phyloP scores from a whole-genome alignment of 768 basidiomycete species.

The Daedaleopsis sinensis region DNA sequence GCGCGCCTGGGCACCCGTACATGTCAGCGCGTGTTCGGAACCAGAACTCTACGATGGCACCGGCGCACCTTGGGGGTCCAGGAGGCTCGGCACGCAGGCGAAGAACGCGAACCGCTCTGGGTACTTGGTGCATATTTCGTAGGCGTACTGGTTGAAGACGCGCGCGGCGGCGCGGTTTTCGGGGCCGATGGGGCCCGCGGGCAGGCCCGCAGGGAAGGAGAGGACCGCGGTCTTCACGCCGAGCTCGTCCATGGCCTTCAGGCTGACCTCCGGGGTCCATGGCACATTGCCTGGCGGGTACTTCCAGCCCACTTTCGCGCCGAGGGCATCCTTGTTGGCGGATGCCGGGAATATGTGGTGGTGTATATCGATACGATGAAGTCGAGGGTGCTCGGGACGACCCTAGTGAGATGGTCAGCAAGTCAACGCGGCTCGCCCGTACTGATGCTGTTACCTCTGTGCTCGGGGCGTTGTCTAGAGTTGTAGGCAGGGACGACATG shows the following conservation, averaged over 20 bases:
- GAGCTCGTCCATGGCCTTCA: constrained; percentile 64
- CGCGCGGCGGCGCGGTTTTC: constrained; percentile 46
- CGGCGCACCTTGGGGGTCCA: constrained; percentile 3
- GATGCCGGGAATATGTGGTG: constrained; percentile 71
- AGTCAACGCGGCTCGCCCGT: not conserved
- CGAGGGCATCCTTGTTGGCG: constrained; percentile 47
- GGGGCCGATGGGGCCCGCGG: constrained; percentile 39
- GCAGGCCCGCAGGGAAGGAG: constrained; percentile 63
- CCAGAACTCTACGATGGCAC: not conserved
- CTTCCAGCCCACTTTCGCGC: constrained; percentile 57
- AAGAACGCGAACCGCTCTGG: constrained; percentile 71
- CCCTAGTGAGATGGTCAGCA: not conserved
- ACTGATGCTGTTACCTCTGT: not conserved
- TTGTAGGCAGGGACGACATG: no score
- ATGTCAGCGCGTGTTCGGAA: not conserved
- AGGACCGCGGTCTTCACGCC: constrained; percentile 63
- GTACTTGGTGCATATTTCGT: constrained; percentile 49
- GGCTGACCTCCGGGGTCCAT: constrained; percentile 61
- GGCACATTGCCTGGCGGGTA: constrained; percentile 67
- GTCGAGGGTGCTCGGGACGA: not conserved
- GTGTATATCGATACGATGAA: constrained; percentile 61
- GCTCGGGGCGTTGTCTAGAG: no score
- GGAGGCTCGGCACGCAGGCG: constrained; percentile 54
- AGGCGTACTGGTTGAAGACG: constrained; percentile 49
- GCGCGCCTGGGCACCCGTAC: constrained; percentile 44